Conservation (phyloP, 495 filamentous ascomycete genomes). For the Aspergillus nanangensis region DNA sequence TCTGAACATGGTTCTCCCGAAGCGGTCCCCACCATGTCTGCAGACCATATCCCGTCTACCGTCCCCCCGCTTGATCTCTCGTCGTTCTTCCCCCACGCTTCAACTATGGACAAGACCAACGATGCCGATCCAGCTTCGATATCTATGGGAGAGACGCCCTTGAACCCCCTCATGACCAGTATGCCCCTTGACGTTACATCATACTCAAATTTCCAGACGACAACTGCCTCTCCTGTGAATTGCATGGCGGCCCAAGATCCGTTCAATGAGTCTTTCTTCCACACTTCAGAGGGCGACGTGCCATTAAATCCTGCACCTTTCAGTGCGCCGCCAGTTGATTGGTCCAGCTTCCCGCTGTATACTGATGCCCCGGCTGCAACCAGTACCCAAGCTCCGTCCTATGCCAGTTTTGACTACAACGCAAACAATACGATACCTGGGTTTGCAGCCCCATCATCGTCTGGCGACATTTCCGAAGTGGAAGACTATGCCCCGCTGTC, state of each 20-base stretch:
- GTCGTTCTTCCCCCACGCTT: slow-evolving; percentile 48
- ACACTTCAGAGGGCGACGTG: slow-evolving; percentile 57
- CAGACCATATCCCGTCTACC: slow-evolving; percentile 56
- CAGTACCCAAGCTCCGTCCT: slow-evolving; percentile 68
- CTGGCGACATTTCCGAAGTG: slow-evolving; percentile 70
- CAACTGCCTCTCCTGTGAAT: slow-evolving; percentile 33
- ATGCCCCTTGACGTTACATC: slow-evolving; percentile 36
- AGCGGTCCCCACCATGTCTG: slow-evolving; percentile 46
- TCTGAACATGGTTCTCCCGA: slow-evolving; percentile 72
- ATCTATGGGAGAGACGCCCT: slow-evolving; percentile 28
- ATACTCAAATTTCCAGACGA: slow-evolving; percentile 30
- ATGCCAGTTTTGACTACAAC: slow-evolving; percentile 61
- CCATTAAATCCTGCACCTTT: slow-evolving; percentile 64
- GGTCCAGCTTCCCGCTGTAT: slow-evolving; percentile 67
- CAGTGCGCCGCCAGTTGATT: slow-evolving; percentile 62
- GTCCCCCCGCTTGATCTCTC: slow-evolving; percentile 64
- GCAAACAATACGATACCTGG: slow-evolving; percentile 46
- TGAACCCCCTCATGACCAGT: slow-evolving; percentile 36
- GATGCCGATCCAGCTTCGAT: slow-evolving; percentile 23
- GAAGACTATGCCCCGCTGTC: slow-evolving; percentile 56
- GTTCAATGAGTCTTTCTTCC: slow-evolving; percentile 37
- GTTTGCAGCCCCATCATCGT: slow-evolving; percentile 60
- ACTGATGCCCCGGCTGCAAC: slow-evolving; percentile 55
- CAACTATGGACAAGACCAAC: slow-evolving; percentile 33
- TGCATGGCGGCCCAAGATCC: slow-evolving; percentile 42